Percentiles rank a stretch among this genome's conserved stretches.
phyloP scores from a whole-genome alignment of 1,284 basidiomycete species.

The Leucoagaricus sp. region DNA sequence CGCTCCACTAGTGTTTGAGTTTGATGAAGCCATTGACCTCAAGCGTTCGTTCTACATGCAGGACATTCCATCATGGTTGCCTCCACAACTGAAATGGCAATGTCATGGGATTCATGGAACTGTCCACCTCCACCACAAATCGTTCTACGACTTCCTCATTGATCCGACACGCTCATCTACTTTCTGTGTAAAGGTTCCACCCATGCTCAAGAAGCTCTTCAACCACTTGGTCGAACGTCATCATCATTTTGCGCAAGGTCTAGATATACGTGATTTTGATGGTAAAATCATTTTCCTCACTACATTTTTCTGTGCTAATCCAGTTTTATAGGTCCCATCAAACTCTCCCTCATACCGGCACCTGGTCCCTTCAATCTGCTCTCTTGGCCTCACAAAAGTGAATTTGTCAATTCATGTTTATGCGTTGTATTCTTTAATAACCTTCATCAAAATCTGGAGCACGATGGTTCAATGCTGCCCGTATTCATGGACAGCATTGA shows the following conservation, averaged over 20 bases:
- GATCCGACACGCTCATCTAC: neutral
- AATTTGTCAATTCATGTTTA: neutral
- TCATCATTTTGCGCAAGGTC: neutral
- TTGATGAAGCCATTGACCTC: neutral
- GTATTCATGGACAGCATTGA: neutral
- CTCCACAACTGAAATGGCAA: neutral
- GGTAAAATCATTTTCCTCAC: neutral
- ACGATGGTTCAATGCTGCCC: neutral
- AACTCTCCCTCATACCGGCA: neutral
- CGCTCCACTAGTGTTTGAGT: neutral
- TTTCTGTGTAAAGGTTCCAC: neutral
- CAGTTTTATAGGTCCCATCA: neutral
- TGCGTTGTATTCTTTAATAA: no score
- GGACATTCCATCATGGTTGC: no score
- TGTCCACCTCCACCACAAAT: neutral
- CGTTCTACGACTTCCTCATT: slow-evolving; percentile 4
- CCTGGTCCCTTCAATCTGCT: neutral
- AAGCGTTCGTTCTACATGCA: neutral
- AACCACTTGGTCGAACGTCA: neutral
- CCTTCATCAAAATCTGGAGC: neutral
- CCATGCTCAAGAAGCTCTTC: neutral
- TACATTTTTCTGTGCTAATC: neutral
- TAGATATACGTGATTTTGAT: neutral
- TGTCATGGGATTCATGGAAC: neutral
- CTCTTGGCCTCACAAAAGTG: neutral